Evolutionary conservation across 768 basidiomycete genomes (phyloP).

Genomic region (Russula foetens): DNA sequence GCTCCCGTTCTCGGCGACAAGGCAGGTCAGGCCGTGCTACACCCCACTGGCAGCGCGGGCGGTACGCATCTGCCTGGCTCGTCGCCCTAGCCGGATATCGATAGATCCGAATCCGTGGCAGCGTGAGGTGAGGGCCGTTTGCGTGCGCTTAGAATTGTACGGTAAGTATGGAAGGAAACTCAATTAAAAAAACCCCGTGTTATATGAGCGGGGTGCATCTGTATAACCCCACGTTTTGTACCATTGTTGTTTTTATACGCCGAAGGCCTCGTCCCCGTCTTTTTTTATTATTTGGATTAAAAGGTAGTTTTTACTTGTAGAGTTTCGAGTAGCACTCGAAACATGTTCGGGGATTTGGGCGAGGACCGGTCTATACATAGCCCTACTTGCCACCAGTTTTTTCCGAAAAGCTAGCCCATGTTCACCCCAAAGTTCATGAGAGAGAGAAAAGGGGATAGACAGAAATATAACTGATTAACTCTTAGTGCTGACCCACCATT

Average conservation of each 20-base stretch:
- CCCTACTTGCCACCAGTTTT: too few species aligned
- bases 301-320: slow-evolving; percentile 8
- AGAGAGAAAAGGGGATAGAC: too few species aligned
- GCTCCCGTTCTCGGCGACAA: slow-evolving; percentile 18
- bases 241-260: not conserved
- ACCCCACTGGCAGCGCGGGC: slow-evolving; percentile 19
- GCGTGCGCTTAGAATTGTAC: not conserved
- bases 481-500: too few species aligned
- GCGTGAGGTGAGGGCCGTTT: not conserved
- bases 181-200: not conserved
- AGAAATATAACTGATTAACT: too few species aligned
- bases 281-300: not conserved
- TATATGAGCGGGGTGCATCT: not conserved
- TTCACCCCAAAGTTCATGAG: too few species aligned
- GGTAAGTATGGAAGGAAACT: not conserved
- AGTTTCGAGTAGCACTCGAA: slow-evolving; percentile 1
- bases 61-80: slow-evolving; percentile 19
- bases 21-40: slow-evolving; percentile 27
- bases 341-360: too few species aligned
- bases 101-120: not conserved
- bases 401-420: too few species aligned
- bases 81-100: not conserved
- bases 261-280: not conserved
- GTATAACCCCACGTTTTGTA: not conserved
- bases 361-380: too few species aligned